These are phyloP conservation scores for Arachnomyces sp. DNA, from an alignment of 2,329 filamentous ascomycete genomes.

Conservation along the genomic window DNA sequence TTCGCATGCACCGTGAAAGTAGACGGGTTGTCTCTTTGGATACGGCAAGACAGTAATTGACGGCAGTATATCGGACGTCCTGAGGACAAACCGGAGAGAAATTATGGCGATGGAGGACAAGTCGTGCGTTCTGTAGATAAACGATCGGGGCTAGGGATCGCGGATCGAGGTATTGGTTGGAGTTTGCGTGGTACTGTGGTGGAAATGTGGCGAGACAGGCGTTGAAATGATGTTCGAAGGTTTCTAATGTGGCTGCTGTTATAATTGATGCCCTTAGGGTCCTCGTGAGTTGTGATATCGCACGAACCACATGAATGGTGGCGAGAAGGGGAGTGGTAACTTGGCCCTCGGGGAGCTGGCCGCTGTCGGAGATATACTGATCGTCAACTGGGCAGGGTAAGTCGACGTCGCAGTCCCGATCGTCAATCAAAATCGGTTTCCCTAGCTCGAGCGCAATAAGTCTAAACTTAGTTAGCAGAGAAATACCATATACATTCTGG, in stretches of 20 bases:
- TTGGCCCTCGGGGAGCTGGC: constrained; percentile 36
- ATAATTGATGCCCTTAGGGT: constrained; percentile 63
- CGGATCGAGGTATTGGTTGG: constrained; percentile 62
- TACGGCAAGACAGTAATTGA: constrained; percentile 68
- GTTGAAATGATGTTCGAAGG: constrained; percentile 73
- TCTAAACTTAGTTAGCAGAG: constrained; percentile 34
- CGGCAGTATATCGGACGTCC: constrained; percentile 60
- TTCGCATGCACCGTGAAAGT: constrained; percentile 58
- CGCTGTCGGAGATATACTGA: constrained; percentile 48
- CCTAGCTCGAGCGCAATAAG: constrained; percentile 72
- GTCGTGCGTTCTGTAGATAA: constrained; percentile 73
- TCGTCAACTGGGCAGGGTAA: constrained; percentile 78
- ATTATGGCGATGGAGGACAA: constrained; percentile 84
- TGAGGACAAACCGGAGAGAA: constrained; percentile 63
- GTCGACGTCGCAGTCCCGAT: constrained; percentile 77
- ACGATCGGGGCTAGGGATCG: constrained; percentile 66
- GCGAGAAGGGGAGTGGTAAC: constrained; percentile 67
- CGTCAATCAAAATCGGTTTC: constrained; percentile 73
- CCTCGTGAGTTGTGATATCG: constrained; percentile 65
- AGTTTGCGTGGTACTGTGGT: constrained; percentile 60
- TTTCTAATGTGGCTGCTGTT: constrained; percentile 59
- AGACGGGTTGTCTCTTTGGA: constrained; percentile 73
- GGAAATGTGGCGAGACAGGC: constrained; percentile 71
- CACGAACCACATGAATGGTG: constrained; percentile 72
- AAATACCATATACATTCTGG: constrained; percentile 1